Evolutionary conservation across 441 rosid species (phyloP).

Genomic region (Manihot esculenta): DNA sequence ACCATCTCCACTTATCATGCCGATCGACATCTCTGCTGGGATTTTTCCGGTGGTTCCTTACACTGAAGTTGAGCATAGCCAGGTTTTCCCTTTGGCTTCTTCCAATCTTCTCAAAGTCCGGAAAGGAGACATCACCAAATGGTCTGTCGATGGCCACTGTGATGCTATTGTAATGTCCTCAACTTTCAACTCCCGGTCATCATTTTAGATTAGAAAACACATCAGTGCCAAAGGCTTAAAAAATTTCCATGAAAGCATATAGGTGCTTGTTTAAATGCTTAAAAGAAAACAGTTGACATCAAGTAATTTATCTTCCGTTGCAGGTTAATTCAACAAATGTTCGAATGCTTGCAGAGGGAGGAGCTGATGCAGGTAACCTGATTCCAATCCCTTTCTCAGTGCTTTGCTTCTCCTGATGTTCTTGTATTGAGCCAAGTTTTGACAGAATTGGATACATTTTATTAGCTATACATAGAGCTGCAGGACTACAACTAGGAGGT

Average conservation of each 20-base stretch:
- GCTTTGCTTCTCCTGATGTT: too few relatives aligned
- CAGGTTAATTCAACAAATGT: constrained; percentile 74
- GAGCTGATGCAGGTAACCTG: constrained; percentile 72
- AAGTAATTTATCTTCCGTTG: constrained; percentile 6
- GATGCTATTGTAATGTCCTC: too few relatives aligned
- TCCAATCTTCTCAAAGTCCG: constrained; percentile 25
- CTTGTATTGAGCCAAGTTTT: background rate
- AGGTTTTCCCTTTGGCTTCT: too few relatives aligned
- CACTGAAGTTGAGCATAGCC: background rate
- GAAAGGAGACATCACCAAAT: constrained; percentile 72
- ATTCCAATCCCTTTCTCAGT: background rate
- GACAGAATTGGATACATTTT: constrained; percentile 5
- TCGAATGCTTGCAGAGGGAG: constrained; percentile 68
- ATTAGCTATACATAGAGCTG: constrained; percentile 83
- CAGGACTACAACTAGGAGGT: constrained; percentile 72
- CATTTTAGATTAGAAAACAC: too few relatives aligned
- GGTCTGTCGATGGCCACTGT: constrained; percentile 40
- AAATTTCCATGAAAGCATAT: too few relatives aligned
- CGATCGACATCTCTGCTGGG: too few relatives aligned
- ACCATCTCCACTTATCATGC: too few relatives aligned
- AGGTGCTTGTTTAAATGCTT: too few relatives aligned
- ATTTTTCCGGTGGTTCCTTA: too few relatives aligned
- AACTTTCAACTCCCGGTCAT: too few relatives aligned
- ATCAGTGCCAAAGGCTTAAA: too few relatives aligned
- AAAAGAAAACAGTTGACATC: background rate